phyloP scores from a whole-genome alignment of 2,329 filamentous ascomycete genomes.

The Penicillium sp. region DNA sequence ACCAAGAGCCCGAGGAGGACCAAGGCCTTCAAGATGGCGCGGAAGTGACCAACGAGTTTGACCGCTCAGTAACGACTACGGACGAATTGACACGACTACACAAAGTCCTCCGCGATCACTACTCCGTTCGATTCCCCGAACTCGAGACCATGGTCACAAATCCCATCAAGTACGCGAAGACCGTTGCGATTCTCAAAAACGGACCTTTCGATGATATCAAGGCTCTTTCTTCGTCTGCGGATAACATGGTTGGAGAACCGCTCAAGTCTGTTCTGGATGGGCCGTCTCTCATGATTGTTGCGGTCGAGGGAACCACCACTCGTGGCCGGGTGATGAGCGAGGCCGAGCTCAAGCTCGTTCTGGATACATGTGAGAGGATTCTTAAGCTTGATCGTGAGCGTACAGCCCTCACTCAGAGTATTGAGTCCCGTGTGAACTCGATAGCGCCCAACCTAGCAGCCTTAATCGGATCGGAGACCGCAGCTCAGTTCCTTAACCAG shows the following conservation, averaged over 20 bases:
- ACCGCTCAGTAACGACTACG: conserved; percentile 90
- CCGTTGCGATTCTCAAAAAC: conserved; percentile 89
- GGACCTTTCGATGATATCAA: conserved; percentile 89
- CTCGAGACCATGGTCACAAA: conserved; percentile 87
- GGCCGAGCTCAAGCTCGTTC: conserved; percentile 71
- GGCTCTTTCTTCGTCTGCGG: conserved; percentile 68
- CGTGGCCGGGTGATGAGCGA: conserved; percentile 73
- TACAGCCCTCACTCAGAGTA: conserved; percentile 82
- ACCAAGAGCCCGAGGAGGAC: conserved; percentile 63
- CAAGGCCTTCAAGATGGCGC: conserved; percentile 59
- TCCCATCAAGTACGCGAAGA: conserved; percentile 91
- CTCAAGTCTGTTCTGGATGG: conserved; percentile 82
- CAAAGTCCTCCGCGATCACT: conserved; percentile 95
- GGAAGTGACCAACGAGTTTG: conserved; percentile 72
- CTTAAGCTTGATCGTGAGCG: conserved; percentile 86
- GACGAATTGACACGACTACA: conserved; percentile 90
- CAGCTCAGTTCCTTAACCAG: conserved; percentile 93
- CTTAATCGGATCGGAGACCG: conserved; percentile 86
- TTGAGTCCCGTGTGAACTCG: conserved; percentile 93
- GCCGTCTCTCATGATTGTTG: conserved; percentile 91
- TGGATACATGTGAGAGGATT: conserved; percentile 80
- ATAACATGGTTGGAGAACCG: conserved; percentile 74
- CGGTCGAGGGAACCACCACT: conserved; percentile 88
- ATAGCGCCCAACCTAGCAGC: conserved; percentile 93
- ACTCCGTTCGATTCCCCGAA: conserved; percentile 89